phyloP scores from a whole-genome alignment of 1,284 basidiomycete genomes.

The Tremellales sp. region DNA sequence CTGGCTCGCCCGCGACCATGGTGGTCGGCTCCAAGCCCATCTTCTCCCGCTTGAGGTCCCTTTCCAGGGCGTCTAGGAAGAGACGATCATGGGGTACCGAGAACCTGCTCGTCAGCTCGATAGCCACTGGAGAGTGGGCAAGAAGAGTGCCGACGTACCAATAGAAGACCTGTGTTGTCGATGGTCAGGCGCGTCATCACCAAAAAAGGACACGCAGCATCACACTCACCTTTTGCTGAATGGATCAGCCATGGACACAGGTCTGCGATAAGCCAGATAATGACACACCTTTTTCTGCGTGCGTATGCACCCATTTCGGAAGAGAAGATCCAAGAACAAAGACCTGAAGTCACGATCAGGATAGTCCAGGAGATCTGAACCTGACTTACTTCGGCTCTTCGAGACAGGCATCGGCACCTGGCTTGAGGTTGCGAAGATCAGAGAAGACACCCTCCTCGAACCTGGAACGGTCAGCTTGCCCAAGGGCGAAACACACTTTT shows the following conservation, averaged over 20 bases:
- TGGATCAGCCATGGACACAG: not conserved
- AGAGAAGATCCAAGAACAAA: constrained; percentile 76
- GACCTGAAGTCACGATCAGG: constrained; percentile 21
- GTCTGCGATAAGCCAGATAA: no score
- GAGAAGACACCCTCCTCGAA: constrained; percentile 91
- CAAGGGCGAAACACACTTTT: constrained; percentile 55
- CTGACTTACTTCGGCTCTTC: constrained; percentile 76
- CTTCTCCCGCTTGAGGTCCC: constrained; percentile 88
- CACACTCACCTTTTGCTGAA: constrained; percentile 31
- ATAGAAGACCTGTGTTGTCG: constrained; percentile 57
- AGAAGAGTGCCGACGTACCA: constrained; percentile 58
- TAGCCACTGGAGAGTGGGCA: no score
- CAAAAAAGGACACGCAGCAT: not conserved
- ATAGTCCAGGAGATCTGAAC: not conserved
- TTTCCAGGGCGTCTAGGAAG: constrained; percentile 87
- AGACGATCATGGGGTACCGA: constrained; percentile 90
- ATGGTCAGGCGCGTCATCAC: not conserved
- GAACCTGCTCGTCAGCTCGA: constrained; percentile 52
- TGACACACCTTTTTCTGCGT: constrained; percentile 93
- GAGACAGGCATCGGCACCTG: constrained; percentile 79
- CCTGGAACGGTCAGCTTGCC: constrained; percentile 70
- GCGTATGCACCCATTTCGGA: constrained; percentile 90
- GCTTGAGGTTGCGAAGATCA: constrained; percentile 84
- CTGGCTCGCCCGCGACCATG: constrained; percentile 69
- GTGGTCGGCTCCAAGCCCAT: constrained; percentile 80